Evolutionary conservation across 140 eudicot species (phyloP).

Genomic region (Erigeron philadelphicus): DNA sequence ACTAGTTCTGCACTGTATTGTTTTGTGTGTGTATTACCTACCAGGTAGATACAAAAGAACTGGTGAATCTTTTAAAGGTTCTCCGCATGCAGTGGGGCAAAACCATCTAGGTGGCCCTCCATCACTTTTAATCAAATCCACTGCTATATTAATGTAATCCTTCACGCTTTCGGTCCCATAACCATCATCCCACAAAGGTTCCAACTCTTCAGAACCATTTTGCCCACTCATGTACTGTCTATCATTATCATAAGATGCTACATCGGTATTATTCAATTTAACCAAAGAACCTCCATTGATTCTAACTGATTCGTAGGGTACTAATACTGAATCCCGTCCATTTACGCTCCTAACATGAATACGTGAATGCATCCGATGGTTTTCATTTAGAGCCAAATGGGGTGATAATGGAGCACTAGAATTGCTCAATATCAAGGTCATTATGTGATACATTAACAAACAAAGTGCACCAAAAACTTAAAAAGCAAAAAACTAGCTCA

Average conservation of each 20-base stretch:
- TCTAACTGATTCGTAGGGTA: not conserved
- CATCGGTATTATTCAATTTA: not conserved
- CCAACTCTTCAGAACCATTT: constrained; percentile 31
- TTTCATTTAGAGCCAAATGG: not conserved
- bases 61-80: constrained; percentile 50
- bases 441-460: not conserved
- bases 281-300: not conserved
- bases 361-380: not conserved
- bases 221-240: not conserved
- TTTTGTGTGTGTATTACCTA: not conserved
- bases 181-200: constrained; percentile 79
- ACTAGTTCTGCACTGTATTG: not conserved
- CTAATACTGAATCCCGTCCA: not conserved
- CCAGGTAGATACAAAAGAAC: constrained; percentile 28
- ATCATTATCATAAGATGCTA: not conserved
- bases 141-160: constrained; percentile 53
- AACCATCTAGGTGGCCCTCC: constrained; percentile 88
- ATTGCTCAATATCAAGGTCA: constrained; percentile 8
- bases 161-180: constrained; percentile 60
- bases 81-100: constrained; percentile 43
- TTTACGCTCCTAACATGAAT: not conserved
- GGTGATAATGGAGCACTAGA: not conserved
- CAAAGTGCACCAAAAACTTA: not conserved
- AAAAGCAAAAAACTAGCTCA: not conserved
- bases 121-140: constrained; percentile 53